Conservation (phyloP, 805 yeast species). For the Saturnispora halmiae region DNA sequence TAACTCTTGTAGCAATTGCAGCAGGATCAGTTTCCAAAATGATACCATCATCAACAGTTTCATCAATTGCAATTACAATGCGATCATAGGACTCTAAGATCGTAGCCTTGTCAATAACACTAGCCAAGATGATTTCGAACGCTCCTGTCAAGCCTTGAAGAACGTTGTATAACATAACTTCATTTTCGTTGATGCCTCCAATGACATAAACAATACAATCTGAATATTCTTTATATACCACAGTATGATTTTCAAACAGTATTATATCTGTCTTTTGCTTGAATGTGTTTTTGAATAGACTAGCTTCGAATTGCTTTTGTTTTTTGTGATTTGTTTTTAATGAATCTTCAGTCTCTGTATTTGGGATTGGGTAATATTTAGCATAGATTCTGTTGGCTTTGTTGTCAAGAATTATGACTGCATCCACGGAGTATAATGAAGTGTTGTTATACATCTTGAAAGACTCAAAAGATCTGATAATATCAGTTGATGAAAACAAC, state of each 20-base stretch:
- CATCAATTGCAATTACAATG: conserved; percentile 81
- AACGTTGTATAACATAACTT: conserved; percentile 64
- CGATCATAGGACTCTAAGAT: conserved; percentile 78
- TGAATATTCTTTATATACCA: conserved; percentile 77
- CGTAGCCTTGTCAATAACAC: conserved; percentile 67
- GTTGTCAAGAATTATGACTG: conserved; percentile 70
- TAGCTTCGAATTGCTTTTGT: conserved; percentile 70
- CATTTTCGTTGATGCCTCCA: conserved; percentile 78
- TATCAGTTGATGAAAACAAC: no score
- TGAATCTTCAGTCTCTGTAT: conserved; percentile 31
- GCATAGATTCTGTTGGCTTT: conserved; percentile 75
- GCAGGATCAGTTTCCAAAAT: conserved; percentile 84
- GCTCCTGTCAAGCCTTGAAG: conserved; percentile 75
- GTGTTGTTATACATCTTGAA: conserved; percentile 22
- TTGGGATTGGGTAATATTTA: conserved; percentile 73
- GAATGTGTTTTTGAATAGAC: conserved; percentile 64
- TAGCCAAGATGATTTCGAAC: conserved; percentile 62
- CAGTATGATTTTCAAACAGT: conserved; percentile 66
- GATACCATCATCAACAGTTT: conserved; percentile 88
- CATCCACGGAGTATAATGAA: conserved; percentile 75
- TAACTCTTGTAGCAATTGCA: conserved; percentile 81
- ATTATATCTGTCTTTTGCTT: conserved; percentile 75
- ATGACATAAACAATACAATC: conserved; percentile 68
- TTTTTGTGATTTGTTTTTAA: conserved; percentile 34
- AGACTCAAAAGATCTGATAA: no score